Percentiles rank a stretch among this genome's conserved stretches.
Conservation (phyloP, 495 filamentous ascomycete genomes). For the Recurvomyces mirabilis region DNA sequence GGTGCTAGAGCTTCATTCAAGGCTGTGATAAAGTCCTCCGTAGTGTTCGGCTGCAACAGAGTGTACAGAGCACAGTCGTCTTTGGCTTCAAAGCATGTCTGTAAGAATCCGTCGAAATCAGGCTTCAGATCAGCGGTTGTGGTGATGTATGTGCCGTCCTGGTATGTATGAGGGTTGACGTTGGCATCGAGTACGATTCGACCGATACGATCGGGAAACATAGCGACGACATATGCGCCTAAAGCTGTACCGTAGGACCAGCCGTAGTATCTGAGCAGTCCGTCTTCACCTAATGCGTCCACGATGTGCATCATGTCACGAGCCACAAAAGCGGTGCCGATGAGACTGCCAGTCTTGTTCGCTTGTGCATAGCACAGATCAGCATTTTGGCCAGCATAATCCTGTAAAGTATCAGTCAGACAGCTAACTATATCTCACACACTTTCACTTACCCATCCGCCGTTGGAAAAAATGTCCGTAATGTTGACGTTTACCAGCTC, state of each 20-base stretch:
- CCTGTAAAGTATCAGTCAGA: background rate
- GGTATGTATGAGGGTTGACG: background rate
- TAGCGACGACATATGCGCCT: background rate
- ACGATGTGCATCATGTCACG: slow-evolving; percentile 14
- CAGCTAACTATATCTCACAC: too few species aligned
- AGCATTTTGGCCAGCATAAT: background rate
- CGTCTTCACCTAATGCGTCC: slow-evolving; percentile 5
- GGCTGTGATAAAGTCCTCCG: too few species aligned
- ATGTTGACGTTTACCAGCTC: background rate
- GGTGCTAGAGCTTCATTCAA: too few species aligned
- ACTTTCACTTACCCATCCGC: too few species aligned
- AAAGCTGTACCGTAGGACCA: background rate
- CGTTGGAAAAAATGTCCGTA: background rate
- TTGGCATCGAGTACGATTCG: background rate
- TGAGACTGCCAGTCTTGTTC: background rate
- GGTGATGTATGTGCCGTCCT: background rate
- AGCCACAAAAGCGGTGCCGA: slow-evolving; percentile 10
- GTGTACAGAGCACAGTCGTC: background rate
- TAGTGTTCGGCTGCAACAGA: background rate
- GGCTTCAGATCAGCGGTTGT: background rate
- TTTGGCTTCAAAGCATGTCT: background rate
- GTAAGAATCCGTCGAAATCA: background rate
- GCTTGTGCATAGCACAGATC: background rate
- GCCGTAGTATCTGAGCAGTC: background rate
- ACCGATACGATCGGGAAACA: background rate